Conservation (phyloP, 2,329 filamentous ascomycete genomes). For the Fusarium longipes region DNA sequence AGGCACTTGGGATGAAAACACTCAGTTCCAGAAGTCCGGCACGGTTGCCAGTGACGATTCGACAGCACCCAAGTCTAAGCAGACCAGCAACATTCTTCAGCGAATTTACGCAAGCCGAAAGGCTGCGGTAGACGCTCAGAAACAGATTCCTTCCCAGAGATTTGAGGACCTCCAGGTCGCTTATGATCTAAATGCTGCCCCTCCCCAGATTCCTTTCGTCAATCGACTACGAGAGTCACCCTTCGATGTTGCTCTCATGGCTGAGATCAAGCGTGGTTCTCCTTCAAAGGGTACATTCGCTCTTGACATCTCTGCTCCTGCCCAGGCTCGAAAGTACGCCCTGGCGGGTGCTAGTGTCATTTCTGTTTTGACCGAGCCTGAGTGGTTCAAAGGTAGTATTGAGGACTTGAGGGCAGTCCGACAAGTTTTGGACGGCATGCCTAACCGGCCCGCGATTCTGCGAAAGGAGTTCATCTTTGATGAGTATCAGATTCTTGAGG, state of each 20-base stretch:
- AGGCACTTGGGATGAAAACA: constrained; percentile 90
- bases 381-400: constrained; percentile 99
- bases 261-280: constrained; percentile 96
- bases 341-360: constrained; percentile 95
- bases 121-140: constrained; percentile 81
- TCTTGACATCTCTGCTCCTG: constrained; percentile 85
- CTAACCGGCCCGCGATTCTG: constrained; percentile 89
- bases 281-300: constrained; percentile 97
- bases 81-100: constrained; percentile 87
- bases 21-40: constrained; percentile 62
- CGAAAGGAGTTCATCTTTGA: constrained; percentile 98
- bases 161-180: constrained; percentile 85
- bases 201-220: constrained; percentile 84
- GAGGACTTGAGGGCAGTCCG: constrained; percentile 91
- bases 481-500: constrained; percentile 97
- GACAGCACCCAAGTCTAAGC: constrained; percentile 60
- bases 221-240: constrained; percentile 82
- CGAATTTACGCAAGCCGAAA: constrained; percentile 88
- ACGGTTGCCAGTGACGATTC: constrained; percentile 45
- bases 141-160: constrained; percentile 84
- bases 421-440: constrained; percentile 89
- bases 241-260: constrained; percentile 92
- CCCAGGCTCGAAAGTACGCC: constrained; percentile 91
- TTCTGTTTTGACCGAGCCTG: constrained; percentile 96
- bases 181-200: constrained; percentile 85